Percentiles rank a stretch among this genome's conserved stretches.
phyloP scores from a whole-genome alignment of 176 grass and related monocot genomes.

The Carex cristatella region DNA sequence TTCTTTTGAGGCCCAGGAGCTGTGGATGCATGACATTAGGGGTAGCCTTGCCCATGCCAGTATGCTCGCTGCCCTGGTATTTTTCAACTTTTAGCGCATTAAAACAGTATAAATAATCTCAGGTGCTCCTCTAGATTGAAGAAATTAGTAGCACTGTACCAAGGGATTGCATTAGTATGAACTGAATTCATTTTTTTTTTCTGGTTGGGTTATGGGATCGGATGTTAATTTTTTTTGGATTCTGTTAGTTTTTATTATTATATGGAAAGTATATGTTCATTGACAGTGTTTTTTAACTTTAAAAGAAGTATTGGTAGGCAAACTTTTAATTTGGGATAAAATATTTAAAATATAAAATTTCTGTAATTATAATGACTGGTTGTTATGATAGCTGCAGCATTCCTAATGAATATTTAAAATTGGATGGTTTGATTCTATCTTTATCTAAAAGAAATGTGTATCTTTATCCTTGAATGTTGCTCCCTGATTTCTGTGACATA shows the following conservation, averaged over 20 bases:
- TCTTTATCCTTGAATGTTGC: neutral
- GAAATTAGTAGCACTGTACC: neutral
- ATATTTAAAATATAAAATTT: neutral
- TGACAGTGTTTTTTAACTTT: no score
- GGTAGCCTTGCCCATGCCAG: constrained; percentile 85
- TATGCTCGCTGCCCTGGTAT: constrained; percentile 83
- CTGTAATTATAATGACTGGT: neutral
- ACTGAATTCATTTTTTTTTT: neutral
- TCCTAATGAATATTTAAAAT: no score
- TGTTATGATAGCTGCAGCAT: neutral
- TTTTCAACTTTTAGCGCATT: neutral
- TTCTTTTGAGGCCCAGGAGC: constrained; percentile 84
- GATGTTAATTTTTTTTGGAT: no score
- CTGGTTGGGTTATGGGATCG: neutral
- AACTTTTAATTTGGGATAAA: neutral
- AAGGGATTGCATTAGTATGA: neutral
- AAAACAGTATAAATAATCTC: no score
- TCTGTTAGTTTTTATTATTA: neutral
- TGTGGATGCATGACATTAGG: constrained; percentile 90
- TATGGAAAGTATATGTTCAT: no score
- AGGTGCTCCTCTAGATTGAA: neutral
- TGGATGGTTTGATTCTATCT: no score
- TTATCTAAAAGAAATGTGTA: no score
- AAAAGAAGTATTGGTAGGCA: no score
- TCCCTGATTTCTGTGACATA: neutral